phyloP scores from a whole-genome alignment of 108 stramenopile genomes.

The Nitzschia sp. region DNA sequence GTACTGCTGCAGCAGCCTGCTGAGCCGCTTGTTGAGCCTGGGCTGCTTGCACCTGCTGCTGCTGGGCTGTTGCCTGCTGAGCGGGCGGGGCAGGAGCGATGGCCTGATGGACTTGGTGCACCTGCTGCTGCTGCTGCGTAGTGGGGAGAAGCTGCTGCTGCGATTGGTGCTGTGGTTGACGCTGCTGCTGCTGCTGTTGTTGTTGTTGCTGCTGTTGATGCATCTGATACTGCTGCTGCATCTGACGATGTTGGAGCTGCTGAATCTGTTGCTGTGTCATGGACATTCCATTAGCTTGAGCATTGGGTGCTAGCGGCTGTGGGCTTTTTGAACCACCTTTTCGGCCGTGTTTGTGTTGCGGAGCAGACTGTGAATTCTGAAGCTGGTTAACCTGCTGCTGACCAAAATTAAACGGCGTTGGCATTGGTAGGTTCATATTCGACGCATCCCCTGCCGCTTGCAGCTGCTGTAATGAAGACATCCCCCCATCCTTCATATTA shows the following conservation, averaged over 20 bases:
- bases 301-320: background rate
- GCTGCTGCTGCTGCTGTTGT: constrained; percentile 26
- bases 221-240: constrained; percentile 16
- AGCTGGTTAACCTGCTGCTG: background rate
- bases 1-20: constrained; percentile 6
- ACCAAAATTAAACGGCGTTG: constrained; percentile 21
- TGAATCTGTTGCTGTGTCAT: constrained; percentile 21
- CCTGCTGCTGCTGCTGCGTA: constrained; percentile 23
- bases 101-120: constrained; percentile 15
- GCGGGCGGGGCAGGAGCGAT: background rate
- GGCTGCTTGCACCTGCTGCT: constrained; percentile 26
- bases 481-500: constrained; percentile 24
- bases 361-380: background rate
- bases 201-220: constrained; percentile 21
- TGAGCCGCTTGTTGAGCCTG: constrained; percentile 25
- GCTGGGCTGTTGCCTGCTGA: constrained; percentile 19
- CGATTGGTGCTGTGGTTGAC: constrained; percentile 25
- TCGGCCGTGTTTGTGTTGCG: constrained; percentile 6
- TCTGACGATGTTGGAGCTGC: constrained; percentile 11
- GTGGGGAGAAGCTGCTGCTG: constrained; percentile 18
- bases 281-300: background rate
- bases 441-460: constrained; percentile 15
- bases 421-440: constrained; percentile 23
- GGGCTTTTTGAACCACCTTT: background rate
- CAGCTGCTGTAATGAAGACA: constrained; percentile 19